These are phyloP conservation scores for Colletotrichum spinosum DNA, from an alignment of 2,329 filamentous ascomycete species.

Conservation along the genomic window DNA sequence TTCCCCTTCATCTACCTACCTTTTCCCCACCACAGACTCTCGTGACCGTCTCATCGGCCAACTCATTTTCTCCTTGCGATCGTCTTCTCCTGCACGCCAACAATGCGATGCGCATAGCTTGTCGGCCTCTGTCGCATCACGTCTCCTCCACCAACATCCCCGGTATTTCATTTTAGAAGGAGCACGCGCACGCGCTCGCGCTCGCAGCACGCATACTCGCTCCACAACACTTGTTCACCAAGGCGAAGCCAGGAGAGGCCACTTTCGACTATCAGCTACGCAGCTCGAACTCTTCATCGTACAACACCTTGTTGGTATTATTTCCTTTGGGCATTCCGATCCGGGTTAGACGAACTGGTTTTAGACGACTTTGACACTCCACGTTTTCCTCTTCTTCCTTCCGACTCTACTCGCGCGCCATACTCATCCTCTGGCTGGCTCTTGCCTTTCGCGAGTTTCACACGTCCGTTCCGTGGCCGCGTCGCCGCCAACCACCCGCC, in stretches of 20 bases:
- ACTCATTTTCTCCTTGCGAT: conserved; percentile 31
- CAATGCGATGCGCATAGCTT: conserved; percentile 50
- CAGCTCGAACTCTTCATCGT: conserved; percentile 23
- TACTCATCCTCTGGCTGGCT: conserved; percentile 32
- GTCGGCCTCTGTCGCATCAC: conserved; percentile 36
- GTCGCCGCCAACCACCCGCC: not conserved
- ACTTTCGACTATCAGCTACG: conserved; percentile 16
- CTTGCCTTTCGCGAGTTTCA: conserved; percentile 20
- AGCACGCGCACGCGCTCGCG: conserved; percentile 22
- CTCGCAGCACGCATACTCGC: conserved; percentile 14
- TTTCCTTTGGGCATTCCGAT: conserved; percentile 44
- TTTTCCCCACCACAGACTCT: conserved; percentile 6
- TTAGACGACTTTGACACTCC: conserved; percentile 47
- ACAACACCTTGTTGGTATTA: conserved; percentile 38
- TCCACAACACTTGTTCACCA: conserved; percentile 12
- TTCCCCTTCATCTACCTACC: conserved; percentile 1
- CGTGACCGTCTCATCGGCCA: conserved; percentile 4
- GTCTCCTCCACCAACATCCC: conserved; percentile 39
- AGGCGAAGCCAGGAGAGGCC: conserved; percentile 1
- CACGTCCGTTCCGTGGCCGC: not conserved
- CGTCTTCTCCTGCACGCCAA: conserved; percentile 37
- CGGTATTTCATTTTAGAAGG: conserved; percentile 24
- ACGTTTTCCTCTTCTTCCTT: conserved; percentile 25
- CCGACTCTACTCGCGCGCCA: conserved; percentile 27
- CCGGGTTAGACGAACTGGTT: conserved; percentile 53